Evolutionary conservation across 2,329 filamentous ascomycete species (phyloP).

Genomic region (Fusarium sp.): DNA sequence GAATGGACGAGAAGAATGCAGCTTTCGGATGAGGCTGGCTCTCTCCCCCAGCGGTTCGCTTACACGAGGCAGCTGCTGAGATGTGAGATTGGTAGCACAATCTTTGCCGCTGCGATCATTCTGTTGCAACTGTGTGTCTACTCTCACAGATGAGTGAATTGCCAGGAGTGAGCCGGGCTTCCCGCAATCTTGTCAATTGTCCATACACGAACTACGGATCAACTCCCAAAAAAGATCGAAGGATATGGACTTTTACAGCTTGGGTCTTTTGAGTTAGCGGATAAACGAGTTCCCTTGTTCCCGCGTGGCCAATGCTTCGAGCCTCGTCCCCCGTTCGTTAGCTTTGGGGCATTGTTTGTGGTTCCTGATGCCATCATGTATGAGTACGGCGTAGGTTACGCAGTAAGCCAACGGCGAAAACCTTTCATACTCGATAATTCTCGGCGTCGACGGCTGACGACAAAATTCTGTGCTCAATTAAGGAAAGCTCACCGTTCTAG

Average conservation of each 20-base stretch:
- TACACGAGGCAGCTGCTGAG: constrained; percentile 11
- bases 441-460: constrained; percentile 7
- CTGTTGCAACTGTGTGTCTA: not conserved
- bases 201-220: not conserved
- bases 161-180: not conserved
- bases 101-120: not conserved
- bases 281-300: constrained; percentile 32
- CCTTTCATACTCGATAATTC: not conserved
- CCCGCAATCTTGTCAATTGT: not conserved
- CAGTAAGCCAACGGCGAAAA: constrained; percentile 1
- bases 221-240: constrained; percentile 20
- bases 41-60: constrained; percentile 13
- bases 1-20: constrained; percentile 24
- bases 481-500: constrained; percentile 26
- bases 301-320: constrained; percentile 38
- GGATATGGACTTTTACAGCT: constrained; percentile 14
- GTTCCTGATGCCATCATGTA: constrained; percentile 27
- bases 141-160: not conserved
- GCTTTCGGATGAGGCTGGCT: constrained; percentile 22
- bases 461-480: not conserved
- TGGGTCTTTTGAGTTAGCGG: constrained; percentile 27
- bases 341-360: not conserved
- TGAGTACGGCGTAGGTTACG: not conserved
- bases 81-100: constrained; percentile 25
- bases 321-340: constrained; percentile 6